phyloP scores from a whole-genome alignment of 2,329 filamentous ascomycete species.

The Aspergillus udagawae region DNA sequence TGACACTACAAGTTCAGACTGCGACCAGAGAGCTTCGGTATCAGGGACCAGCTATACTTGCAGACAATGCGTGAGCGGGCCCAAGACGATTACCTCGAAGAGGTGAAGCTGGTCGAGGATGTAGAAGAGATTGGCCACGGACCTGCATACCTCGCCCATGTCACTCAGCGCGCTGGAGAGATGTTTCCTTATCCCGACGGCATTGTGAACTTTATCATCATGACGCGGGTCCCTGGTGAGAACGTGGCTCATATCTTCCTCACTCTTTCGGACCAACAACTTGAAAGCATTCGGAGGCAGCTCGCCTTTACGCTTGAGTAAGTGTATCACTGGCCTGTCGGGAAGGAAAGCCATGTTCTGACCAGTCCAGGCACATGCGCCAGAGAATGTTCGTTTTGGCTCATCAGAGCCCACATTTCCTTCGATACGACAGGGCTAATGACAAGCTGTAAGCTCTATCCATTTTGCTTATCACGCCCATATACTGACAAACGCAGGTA shows the following conservation, averaged over 20 bases:
- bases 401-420: background rate
- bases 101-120: background rate
- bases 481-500: background rate
- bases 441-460: background rate
- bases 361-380: background rate
- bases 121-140: background rate
- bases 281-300: background rate
- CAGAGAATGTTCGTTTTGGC: background rate
- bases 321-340: background rate
- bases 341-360: background rate
- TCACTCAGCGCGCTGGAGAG: background rate
- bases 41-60: no score
- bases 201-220: background rate
- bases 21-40: no score
- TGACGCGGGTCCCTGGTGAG: background rate
- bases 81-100: background rate
- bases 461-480: no score
- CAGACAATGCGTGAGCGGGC: no score
- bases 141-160: background rate
- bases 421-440: background rate
- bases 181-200: background rate
- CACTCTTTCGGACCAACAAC: background rate
- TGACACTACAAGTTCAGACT: background rate
- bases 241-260: background rate
- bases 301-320: background rate